Conservation (phyloP, 179 eudicot genomes). For the Camellia oleifera region DNA sequence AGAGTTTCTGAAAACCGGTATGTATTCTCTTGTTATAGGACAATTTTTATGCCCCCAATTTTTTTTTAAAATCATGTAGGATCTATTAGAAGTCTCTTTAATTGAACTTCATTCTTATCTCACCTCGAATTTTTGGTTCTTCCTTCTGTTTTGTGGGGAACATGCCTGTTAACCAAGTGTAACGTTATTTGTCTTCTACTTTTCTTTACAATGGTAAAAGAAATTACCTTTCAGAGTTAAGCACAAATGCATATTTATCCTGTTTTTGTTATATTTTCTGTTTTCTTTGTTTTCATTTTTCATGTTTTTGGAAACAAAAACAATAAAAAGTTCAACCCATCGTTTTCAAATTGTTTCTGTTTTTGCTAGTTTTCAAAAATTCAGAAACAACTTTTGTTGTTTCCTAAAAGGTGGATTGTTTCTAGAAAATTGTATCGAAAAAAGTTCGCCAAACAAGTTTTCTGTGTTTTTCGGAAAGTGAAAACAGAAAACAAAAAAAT, state of each 20-base stretch:
- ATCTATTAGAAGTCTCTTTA: neutral
- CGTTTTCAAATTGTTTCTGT: too few species aligned
- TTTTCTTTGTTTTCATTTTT: too few species aligned
- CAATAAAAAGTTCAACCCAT: too few species aligned
- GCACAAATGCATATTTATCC: neutral
- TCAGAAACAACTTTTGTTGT: too few species aligned
- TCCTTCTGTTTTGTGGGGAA: neutral
- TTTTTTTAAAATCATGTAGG: neutral
- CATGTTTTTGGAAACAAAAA: too few species aligned
- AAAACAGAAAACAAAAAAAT: too few species aligned
- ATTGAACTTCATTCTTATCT: neutral
- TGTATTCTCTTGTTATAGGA: neutral
- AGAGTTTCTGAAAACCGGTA: conserved; percentile 57
- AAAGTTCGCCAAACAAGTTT: too few species aligned
- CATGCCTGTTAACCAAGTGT: neutral
- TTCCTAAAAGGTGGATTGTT: too few species aligned
- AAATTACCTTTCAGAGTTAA: neutral
- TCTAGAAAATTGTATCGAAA: too few species aligned
- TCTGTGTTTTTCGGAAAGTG: too few species aligned
- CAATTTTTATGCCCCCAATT: neutral
- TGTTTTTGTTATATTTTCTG: too few species aligned
- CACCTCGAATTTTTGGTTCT: neutral
- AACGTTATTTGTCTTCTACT: neutral
- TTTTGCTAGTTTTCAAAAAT: too few species aligned
- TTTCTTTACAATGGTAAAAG: neutral